Base-by-base conservation (phyloP, 2,329 filamentous ascomycete species). In the Neofusicoccum cordaticola region DNA sequence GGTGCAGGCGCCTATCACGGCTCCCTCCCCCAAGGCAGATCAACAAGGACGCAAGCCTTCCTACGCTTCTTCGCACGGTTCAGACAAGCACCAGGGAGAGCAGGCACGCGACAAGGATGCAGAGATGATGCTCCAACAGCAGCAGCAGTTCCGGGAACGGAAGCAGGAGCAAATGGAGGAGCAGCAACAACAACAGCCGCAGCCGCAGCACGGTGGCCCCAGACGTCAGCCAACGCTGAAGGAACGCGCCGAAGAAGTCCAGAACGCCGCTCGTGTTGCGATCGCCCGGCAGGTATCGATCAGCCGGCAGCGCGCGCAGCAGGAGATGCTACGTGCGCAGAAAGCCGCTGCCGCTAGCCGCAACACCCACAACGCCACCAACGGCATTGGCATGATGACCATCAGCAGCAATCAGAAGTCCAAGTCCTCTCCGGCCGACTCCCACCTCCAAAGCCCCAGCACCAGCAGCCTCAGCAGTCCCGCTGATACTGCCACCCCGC, bases 241-340 rank as follows among this genome's bases (percentile, higher is more conserved):
- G 53, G 53, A 64, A 19, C 52, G 63, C 19, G 63, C 63, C 17
- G 63, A 64, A 39, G 63, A 64, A 45, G 63, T 64, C 15, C 63
- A 64, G 52, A 45, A 60, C 27, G 63, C 63, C 13, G 47, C 35
- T 34, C 63, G 63, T 37, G 37, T 64, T 8, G 63, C 63, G 44
- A 64, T 64, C 41, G 63, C 63, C n/a, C 52, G 63, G n/a, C 63
- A 64, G 31, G 63, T 64, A 42, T 53, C 47, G 31, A 60, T 64
- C 44, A 64, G 63, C 44, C 52, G 63, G 0, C 63, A 64, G 34
- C 63, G 53, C 35, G 63, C 63, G 52, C 52, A 60, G 52, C 44
- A 50, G 19, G 63, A 64, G 51, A 50, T 56, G 50, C 41, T 64
- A 35, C 61, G 61, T 53, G 61, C 61, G 50, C 62, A 52, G 62